These are phyloP conservation scores for Ceratobasidium papillatum DNA, from an alignment of 1,284 basidiomycete genomes.

Conservation along the genomic window DNA sequence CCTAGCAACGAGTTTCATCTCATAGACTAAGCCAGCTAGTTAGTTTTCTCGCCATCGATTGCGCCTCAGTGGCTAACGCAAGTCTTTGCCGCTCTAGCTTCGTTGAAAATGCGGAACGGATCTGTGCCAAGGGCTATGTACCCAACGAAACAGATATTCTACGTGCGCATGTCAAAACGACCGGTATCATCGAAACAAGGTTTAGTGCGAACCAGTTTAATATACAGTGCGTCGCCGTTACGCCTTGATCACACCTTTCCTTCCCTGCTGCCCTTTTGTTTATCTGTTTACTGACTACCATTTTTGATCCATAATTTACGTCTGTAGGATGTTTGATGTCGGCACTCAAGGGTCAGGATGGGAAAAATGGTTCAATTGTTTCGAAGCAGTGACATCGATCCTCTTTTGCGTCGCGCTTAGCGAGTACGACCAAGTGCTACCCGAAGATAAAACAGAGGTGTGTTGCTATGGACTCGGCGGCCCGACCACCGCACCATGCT, in stretches of 20 bases:
- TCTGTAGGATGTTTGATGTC: slow-evolving; percentile 82
- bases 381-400: slow-evolving; percentile 94
- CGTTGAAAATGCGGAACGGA: slow-evolving; percentile 84
- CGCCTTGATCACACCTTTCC: too few species aligned
- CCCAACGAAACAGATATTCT: slow-evolving; percentile 92
- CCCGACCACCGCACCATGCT: not conserved
- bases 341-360: slow-evolving; percentile 92
- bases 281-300: not conserved
- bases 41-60: slow-evolving; percentile 52
- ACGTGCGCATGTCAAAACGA: slow-evolving; percentile 88
- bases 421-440: slow-evolving; percentile 91
- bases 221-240: slow-evolving; percentile 45
- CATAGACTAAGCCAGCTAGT: slow-evolving; percentile 96
- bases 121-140: slow-evolving; percentile 80
- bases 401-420: slow-evolving; percentile 94
- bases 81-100: slow-evolving; percentile 68
- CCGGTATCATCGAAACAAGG: slow-evolving; percentile 92
- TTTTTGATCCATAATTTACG: not conserved
- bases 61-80: not conserved
- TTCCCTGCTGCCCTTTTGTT: too few species aligned
- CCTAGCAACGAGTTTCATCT: slow-evolving; percentile 91
- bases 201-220: slow-evolving; percentile 47
- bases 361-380: slow-evolving; percentile 96
- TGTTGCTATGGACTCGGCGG: slow-evolving; percentile 49
- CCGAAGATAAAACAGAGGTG: slow-evolving; percentile 82